phyloP scores from a whole-genome alignment of 192 early-diverging fungal genomes.

The Coemansia sp. region DNA sequence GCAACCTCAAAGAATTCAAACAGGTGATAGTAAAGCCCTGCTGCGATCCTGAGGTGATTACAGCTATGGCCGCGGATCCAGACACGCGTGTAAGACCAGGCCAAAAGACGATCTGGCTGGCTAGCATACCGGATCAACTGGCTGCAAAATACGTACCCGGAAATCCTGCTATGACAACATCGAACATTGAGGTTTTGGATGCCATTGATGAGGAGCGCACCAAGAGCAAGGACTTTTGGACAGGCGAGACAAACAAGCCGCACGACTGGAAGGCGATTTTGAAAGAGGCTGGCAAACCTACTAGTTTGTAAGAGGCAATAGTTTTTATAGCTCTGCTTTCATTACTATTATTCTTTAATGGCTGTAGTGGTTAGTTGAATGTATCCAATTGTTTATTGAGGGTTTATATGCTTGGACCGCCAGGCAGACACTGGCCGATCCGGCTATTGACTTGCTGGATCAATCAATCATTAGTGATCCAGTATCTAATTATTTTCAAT shows the following conservation, averaged over 20 bases:
- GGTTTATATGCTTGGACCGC: too few relatives aligned
- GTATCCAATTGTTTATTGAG: too few relatives aligned
- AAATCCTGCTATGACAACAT: constrained; percentile 4
- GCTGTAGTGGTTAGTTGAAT: too few relatives aligned
- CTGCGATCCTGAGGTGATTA: constrained; percentile 17
- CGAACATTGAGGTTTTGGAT: constrained; percentile 17
- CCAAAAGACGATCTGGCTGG: constrained; percentile 28
- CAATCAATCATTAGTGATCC: too few relatives aligned
- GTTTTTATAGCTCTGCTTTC: neutral
- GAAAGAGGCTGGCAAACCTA: constrained; percentile 14
- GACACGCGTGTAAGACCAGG: constrained; percentile 12
- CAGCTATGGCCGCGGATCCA: constrained; percentile 23
- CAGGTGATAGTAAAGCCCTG: constrained; percentile 26
- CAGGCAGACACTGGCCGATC: too few relatives aligned
- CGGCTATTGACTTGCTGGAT: too few relatives aligned
- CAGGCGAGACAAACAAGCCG: constrained; percentile 40
- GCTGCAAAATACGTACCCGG: constrained; percentile 11
- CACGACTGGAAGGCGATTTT: constrained; percentile 44
- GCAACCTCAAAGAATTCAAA: constrained; percentile 34
- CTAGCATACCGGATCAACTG: constrained; percentile 4
- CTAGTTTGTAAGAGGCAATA: neutral
- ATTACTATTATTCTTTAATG: too few relatives aligned
- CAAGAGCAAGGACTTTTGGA: constrained; percentile 50
- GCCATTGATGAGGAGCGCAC: constrained; percentile 20
- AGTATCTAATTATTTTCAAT: too few relatives aligned